Evolutionary conservation across 768 basidiomycete species (phyloP).

Genomic region (Kwoniella pini): DNA sequence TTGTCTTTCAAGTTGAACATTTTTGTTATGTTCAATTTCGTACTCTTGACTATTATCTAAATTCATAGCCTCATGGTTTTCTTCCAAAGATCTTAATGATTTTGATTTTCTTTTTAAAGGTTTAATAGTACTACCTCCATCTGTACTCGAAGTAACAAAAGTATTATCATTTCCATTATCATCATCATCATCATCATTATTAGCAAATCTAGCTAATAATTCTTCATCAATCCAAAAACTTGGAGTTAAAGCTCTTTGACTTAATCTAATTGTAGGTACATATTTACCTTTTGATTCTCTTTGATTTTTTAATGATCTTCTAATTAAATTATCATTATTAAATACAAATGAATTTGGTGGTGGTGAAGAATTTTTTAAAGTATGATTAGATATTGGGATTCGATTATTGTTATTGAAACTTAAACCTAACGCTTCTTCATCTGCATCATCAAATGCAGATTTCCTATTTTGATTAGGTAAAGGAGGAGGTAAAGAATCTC

Average conservation of each 20-base stretch:
- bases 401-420: no score
- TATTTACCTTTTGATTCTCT: slow-evolving; percentile 9
- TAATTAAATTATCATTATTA: neutral
- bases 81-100: neutral
- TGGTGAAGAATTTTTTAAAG: no score
- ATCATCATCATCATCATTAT: neutral
- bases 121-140: neutral
- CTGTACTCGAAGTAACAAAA: neutral
- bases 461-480: neutral
- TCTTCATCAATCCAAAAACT: slow-evolving; percentile 33
- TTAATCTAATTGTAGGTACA: slow-evolving; percentile 12
- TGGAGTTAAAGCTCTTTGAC: slow-evolving; percentile 22
- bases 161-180: neutral
- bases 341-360: neutral
- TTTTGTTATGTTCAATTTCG: neutral
- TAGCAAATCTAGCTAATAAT: slow-evolving; percentile 10
- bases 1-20: neutral
- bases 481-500: neutral
- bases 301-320: neutral
- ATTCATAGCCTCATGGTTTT: no score
- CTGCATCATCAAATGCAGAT: neutral
- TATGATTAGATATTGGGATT: neutral
- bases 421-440: slow-evolving; percentile 6
- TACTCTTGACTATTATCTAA: no score
- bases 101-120: neutral